Conservation (phyloP, 768 basidiomycete genomes). For the Phlebiopsis gigantea region DNA sequence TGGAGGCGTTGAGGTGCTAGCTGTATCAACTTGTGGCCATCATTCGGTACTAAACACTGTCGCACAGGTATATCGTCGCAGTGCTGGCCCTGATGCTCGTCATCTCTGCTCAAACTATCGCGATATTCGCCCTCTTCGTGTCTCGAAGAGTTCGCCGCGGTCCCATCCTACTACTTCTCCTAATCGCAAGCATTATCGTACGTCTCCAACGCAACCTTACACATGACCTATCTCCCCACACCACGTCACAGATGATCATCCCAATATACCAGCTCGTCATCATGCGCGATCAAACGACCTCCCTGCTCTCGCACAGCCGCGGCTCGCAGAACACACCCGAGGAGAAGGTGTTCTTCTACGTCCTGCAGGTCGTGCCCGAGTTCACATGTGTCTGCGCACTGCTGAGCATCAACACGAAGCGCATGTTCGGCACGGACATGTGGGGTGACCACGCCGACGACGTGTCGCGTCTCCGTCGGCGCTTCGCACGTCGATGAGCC, state of each 20-base stretch:
- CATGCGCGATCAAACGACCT: not conserved
- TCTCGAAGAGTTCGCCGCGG: not conserved
- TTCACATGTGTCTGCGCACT: not conserved
- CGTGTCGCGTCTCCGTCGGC: not conserved
- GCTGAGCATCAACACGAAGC: not conserved
- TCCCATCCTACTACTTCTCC: not conserved
- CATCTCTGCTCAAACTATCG: not conserved
- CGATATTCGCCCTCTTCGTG: not conserved
- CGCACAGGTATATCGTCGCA: not conserved
- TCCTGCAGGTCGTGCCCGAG: conserved; percentile 16
- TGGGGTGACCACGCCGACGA: conserved; percentile 1
- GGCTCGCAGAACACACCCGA: conserved; percentile 11
- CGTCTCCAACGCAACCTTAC: not conserved
- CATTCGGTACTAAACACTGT: not conserved
- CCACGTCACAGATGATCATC: not conserved
- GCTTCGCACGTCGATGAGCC: too few species aligned
- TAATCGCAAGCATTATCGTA: conserved; percentile 7
- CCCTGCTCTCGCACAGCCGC: not conserved
- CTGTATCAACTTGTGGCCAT: not conserved
- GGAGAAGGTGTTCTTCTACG: conserved; percentile 16
- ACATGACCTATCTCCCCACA: not conserved
- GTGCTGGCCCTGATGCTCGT: not conserved
- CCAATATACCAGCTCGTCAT: conserved; percentile 2
- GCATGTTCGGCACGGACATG: not conserved
- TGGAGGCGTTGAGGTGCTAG: conserved; percentile 1